These are phyloP conservation scores for Polygonum maritimum DNA, from an alignment of 148 eudicot species.

Conservation along the genomic window DNA sequence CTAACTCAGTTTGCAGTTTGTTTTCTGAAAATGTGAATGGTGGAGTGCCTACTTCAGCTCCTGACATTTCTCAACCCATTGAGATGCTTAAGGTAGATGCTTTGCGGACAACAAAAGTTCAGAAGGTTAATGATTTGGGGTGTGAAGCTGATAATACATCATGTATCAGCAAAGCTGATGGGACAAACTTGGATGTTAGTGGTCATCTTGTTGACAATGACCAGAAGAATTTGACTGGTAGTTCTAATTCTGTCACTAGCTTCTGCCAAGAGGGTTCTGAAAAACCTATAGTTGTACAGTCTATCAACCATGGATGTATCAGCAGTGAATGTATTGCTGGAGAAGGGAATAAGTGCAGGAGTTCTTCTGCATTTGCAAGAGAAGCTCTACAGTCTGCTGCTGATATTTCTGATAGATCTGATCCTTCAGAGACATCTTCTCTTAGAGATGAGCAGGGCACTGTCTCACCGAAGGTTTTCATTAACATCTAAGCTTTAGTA, in stretches of 20 bases:
- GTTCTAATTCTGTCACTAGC: slow-evolving; percentile 22
- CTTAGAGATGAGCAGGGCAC: slow-evolving; percentile 12
- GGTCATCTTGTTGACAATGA: slow-evolving; percentile 14
- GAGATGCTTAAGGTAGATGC: slow-evolving; percentile 8
- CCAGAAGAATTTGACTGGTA: slow-evolving; percentile 19
- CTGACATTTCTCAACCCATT: slow-evolving; percentile 9
- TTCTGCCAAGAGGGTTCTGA: slow-evolving; percentile 13
- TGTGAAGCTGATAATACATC: slow-evolving; percentile 19
- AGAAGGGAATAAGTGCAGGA: slow-evolving; percentile 5
- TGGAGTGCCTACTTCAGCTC: not conserved
- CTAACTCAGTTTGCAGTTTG: slow-evolving; percentile 11
- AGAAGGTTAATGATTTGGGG: slow-evolving; percentile 10
- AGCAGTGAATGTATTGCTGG: slow-evolving; percentile 8
- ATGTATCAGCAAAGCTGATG: slow-evolving; percentile 23
- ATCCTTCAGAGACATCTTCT: slow-evolving; percentile 20
- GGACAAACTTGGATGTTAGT: slow-evolving; percentile 3
- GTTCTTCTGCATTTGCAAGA: slow-evolving; percentile 5
- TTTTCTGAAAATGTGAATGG: slow-evolving; percentile 13
- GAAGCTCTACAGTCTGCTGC: slow-evolving; percentile 10
- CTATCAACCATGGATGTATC: slow-evolving; percentile 3
- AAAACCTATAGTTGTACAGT: slow-evolving; percentile 17
- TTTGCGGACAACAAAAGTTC: not conserved
- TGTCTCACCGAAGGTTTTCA: slow-evolving; percentile 17
- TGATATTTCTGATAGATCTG: slow-evolving; percentile 16
- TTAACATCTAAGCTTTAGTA: not conserved